Percentiles rank a stretch among this genome's conserved stretches.
phyloP scores from a whole-genome alignment of 129 eudicot genomes.

The Tagetes erecta region DNA sequence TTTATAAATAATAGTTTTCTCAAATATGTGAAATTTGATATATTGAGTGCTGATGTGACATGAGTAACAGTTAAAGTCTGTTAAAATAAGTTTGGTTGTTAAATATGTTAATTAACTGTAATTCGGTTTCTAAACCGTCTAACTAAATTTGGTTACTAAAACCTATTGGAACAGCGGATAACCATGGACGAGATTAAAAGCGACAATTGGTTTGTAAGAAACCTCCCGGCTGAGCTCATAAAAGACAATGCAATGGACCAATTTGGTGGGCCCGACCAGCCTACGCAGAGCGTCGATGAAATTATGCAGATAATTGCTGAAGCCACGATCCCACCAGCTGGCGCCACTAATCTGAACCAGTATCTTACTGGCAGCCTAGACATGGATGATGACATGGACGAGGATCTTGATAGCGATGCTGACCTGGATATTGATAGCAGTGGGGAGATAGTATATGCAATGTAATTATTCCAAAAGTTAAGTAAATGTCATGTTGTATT shows the following conservation, averaged over 20 bases:
- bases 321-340: conserved; percentile 85
- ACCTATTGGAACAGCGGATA: conserved; percentile 58
- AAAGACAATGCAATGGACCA: conserved; percentile 53
- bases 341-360: conserved; percentile 56
- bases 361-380: conserved; percentile 82
- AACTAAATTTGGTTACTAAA: too few relatives aligned
- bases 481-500: conserved; percentile 18
- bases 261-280: conserved; percentile 68
- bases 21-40: too few relatives aligned
- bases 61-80: too few relatives aligned
- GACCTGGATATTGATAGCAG: conserved; percentile 93
- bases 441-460: conserved; percentile 90
- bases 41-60: too few relatives aligned
- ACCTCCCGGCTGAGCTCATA: conserved; percentile 75
- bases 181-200: conserved; percentile 69
- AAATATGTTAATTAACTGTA: too few relatives aligned
- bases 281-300: conserved; percentile 77
- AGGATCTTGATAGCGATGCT: conserved; percentile 81
- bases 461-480: conserved; percentile 41
- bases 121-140: too few relatives aligned
- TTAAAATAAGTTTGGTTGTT: too few relatives aligned
- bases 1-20: too few relatives aligned
- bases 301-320: conserved; percentile 92
- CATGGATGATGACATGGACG: conserved; percentile 94
- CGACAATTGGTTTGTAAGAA: conserved; percentile 80